Evolutionary conservation across 1,284 basidiomycete genomes (phyloP).

Genomic region (Pholiota adiposa): DNA sequence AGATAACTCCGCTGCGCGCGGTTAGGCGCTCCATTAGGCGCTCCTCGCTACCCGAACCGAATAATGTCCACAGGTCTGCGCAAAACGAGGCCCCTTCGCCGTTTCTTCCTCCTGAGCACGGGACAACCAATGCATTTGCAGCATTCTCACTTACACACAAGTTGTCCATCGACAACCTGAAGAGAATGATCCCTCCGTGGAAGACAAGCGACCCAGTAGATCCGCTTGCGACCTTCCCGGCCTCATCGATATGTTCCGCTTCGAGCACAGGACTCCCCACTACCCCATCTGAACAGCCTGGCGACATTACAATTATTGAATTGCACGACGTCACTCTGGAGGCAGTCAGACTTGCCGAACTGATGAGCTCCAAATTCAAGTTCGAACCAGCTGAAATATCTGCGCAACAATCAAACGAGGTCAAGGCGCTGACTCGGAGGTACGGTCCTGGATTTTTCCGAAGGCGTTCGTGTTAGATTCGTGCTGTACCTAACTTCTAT

Average conservation of each 20-base stretch:
- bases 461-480: neutral
- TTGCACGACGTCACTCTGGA: slow-evolving; percentile 9
- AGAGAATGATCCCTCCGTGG: neutral
- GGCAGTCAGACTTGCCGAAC: neutral
- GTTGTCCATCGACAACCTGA: neutral
- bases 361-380: slow-evolving; percentile 6
- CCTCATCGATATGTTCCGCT: neutral
- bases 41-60: neutral
- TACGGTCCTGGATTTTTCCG: neutral
- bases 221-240: neutral
- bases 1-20: slow-evolving; percentile 6
- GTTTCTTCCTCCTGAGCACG: neutral
- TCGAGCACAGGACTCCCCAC: neutral
- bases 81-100: too few species aligned
- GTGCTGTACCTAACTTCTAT: too few species aligned
- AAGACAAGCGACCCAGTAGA: neutral
- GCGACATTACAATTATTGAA: neutral
- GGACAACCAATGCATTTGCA: neutral
- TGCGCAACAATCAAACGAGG: neutral
- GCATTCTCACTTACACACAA: neutral
- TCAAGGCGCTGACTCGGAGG: neutral
- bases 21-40: slow-evolving; percentile 10
- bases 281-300: neutral
- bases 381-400: neutral
- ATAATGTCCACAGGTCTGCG: too few species aligned